Base-by-base conservation (phyloP, 352 stramenopile genomes). In the Globisporangium cylindrosporum region DNA sequence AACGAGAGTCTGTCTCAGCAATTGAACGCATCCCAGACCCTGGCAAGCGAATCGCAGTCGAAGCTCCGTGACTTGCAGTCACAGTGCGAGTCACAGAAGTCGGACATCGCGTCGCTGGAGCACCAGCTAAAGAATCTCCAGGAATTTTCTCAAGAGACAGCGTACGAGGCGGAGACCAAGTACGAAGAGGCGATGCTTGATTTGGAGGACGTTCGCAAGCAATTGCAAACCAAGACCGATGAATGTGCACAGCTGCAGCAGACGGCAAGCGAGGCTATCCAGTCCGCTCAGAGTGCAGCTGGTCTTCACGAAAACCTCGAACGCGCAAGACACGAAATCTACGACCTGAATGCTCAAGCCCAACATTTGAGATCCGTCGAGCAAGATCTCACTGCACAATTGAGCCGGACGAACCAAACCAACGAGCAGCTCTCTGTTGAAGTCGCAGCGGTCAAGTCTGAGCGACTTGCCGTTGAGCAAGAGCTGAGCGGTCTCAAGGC, bases 81-180 rank as follows among this genome's bases (percentile, higher is more conserved):
- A 9, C 59, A 65, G 43, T 43, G 14, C 22, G 66, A 62, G 18
- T 64, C 43, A 36, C 76, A 84, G 22, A 82, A 78, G 57, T 67
- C 71, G n/a, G 34, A 66, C 4, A 56, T 62, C 20, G 49, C 58
- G 24, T 74, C 72, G 12, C 63, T 92, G 5, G 76, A 89, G 66
- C 73, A 83, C 27, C 80, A 90, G 66, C 66, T 91, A 53, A 75
- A 79, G 62, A 89, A 91, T 55, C 67, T 92, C n/a, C 81, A 90
- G 48, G 82, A 84, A 41, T 81, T 84, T 59, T 75, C 72, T 14
- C 70, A 90, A 59, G 82, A 92, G 64, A 49, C 66, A 9, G 77
- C 73, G 0, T 81, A 81, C 46, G 85, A 93, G 53, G 64, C 87
- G 3, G 82, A 92, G 69, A 51, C 78, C 9, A 89, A 82, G n/a